Evolutionary conservation across 306 rosid species (phyloP), one percentile per base, ranked within the genome.

Genomic region (Cotoneaster glaucophyllus): DNA sequence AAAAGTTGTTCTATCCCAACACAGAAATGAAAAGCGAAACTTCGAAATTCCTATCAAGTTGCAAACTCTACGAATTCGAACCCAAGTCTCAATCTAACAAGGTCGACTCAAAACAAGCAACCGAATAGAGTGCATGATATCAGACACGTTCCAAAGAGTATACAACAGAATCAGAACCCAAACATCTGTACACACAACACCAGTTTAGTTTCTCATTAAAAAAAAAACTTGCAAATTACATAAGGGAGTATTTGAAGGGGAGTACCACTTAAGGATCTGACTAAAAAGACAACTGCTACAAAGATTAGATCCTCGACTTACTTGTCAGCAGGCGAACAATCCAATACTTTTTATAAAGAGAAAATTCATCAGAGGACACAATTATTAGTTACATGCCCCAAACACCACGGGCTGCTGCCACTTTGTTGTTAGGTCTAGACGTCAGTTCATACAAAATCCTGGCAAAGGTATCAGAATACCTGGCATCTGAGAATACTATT

Each of bases 391-490:
- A 96, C 99, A 96, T 92, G n/a, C 99, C 99, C 99, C 99, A 96
- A 34, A 96, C 88, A 67, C 98, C 97, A 6, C 96, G 97, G 73
- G 98, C 95, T 4, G 93, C 64, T 65, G 96, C 88, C 73, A 87
- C 88, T 88, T 83, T 90, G 86, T 81, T 89, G 86, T 74, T 90
- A 59, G 99, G 99, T 79, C 97, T 85, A 39, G 99, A 87, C 5
- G 98, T 92, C 76, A 96, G 85, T 79, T 96, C 99, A 37, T 88
- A 96, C 83, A 96, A 82, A 75, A 96, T 96, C 91, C 98, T 86
- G 1, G 93, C 99, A 69, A 96, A 92, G 6, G 91, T 87, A 79
- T 96, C 99, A 14, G 99, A 86, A 80, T 88, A 89, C 80, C 85
- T 90, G 70, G 85, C 75, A 65, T 96, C 99, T 7, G 88, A 75